These are phyloP conservation scores for Debaryomyces nepalensis DNA, from an alignment of 1,139 yeast genomes.

Conservation along the genomic window DNA sequence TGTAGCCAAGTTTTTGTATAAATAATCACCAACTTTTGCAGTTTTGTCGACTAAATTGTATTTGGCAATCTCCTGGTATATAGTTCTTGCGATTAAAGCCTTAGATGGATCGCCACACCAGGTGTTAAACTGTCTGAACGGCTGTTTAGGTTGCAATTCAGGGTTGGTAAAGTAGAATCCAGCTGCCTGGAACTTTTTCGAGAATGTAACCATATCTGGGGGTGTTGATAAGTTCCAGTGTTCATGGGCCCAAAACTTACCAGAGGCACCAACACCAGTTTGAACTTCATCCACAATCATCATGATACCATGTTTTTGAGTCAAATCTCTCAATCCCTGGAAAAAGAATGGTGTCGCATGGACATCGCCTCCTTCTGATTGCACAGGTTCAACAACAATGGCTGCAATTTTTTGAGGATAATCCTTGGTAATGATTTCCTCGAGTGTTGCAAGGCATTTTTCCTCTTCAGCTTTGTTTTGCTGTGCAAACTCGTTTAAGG, in stretches of 20 bases:
- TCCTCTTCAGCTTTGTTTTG: slow-evolving; percentile 65
- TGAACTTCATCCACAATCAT: slow-evolving; percentile 76
- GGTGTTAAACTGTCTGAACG: slow-evolving; percentile 80
- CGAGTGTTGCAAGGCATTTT: slow-evolving; percentile 61
- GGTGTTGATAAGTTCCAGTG: slow-evolving; percentile 67
- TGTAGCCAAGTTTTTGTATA: slow-evolving; percentile 50
- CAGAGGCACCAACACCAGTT: slow-evolving; percentile 77
- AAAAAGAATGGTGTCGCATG: slow-evolving; percentile 64
- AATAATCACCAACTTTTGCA: slow-evolving; percentile 62
- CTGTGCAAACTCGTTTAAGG: slow-evolving; percentile 55
- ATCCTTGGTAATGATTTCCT: slow-evolving; percentile 51
- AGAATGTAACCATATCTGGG: slow-evolving; percentile 75
- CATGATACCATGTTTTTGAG: slow-evolving; percentile 60
- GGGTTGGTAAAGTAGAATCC: slow-evolving; percentile 75
- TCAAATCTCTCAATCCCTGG: slow-evolving; percentile 67
- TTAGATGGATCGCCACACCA: slow-evolving; percentile 86
- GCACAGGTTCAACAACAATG: slow-evolving; percentile 71
- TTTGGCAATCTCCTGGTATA: slow-evolving; percentile 59
- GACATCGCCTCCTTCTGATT: slow-evolving; percentile 79
- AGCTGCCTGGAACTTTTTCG: slow-evolving; percentile 79
- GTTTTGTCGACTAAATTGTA: slow-evolving; percentile 56
- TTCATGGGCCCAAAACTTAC: slow-evolving; percentile 76
- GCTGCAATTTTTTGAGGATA: slow-evolving; percentile 63
- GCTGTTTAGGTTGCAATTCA: slow-evolving; percentile 60
- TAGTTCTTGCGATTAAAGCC: slow-evolving; percentile 65